Evolutionary conservation across 2,329 filamentous ascomycete species (phyloP).

Genomic region (Tolypocladium amazonense): DNA sequence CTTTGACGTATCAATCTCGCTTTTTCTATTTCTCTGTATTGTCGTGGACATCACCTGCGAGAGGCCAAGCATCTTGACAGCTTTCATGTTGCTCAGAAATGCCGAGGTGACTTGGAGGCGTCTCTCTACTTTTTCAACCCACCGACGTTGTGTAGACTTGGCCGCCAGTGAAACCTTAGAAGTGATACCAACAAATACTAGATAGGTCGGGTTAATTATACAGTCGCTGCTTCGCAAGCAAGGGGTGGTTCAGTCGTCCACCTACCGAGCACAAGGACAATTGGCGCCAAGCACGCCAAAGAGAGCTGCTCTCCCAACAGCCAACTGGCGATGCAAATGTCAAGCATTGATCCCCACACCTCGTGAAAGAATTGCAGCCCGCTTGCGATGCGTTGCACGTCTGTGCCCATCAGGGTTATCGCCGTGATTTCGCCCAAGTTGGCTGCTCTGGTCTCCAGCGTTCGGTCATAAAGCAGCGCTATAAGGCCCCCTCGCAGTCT

Average conservation of each 20-base stretch:
- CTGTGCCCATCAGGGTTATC: not conserved
- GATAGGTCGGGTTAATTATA: not conserved
- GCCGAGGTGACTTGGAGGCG: not conserved
- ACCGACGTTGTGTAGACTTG: not conserved
- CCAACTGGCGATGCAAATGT: not conserved
- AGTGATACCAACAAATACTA: not conserved
- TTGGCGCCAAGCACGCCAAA: not conserved
- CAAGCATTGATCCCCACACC: not conserved
- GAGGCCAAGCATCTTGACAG: not conserved
- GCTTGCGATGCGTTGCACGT: not conserved
- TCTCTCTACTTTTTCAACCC: not conserved
- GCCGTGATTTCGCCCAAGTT: not conserved
- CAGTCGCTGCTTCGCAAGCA: not conserved
- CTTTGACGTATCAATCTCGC: not conserved
- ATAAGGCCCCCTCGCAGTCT: not conserved
- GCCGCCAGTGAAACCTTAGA: not conserved
- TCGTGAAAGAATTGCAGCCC: not conserved
- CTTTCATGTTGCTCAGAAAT: not conserved
- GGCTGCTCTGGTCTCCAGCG: not conserved
- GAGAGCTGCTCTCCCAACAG: not conserved
- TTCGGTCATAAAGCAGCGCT: not conserved
- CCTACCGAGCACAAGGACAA: not conserved
- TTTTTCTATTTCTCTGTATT: not conserved
- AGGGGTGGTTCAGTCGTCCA: not conserved
- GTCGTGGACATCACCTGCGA: not conserved